phyloP scores from a whole-genome alignment of 495 filamentous ascomycete genomes.

The Clavariopsis aquatica region DNA sequence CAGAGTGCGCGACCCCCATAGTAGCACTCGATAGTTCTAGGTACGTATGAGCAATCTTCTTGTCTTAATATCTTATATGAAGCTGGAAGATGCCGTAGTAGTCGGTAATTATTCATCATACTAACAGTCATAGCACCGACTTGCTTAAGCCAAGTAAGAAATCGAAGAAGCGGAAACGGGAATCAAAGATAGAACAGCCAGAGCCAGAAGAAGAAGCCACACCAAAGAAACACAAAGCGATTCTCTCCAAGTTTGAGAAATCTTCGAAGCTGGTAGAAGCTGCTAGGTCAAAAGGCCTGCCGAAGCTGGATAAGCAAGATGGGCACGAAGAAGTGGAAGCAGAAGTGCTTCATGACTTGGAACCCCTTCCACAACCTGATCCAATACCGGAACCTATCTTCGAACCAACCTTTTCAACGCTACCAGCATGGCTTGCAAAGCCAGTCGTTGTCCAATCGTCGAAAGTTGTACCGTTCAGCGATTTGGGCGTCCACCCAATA shows the following conservation, averaged over 20 bases:
- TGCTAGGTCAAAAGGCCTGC: background rate
- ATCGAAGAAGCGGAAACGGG: constrained; percentile 32
- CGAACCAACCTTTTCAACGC: constrained; percentile 54
- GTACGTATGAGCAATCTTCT: background rate
- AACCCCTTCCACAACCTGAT: constrained; percentile 75
- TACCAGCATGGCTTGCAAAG: constrained; percentile 73
- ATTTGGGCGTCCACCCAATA: constrained; percentile 58
- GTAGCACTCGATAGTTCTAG: no score
- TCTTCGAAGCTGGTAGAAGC: constrained; percentile 35
- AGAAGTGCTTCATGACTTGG: constrained; percentile 63
- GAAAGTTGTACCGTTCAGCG: constrained; percentile 60
- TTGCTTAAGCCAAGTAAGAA: constrained; percentile 4
- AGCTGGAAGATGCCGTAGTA: background rate
- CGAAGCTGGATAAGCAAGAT: constrained; percentile 15
- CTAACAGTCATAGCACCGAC: no score
- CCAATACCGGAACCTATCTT: constrained; percentile 56
- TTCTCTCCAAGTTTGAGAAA: constrained; percentile 47
- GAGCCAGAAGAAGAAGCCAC: constrained; percentile 35
- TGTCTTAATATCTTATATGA: background rate
- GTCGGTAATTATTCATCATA: no score
- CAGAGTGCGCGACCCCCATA: background rate
- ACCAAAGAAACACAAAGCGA: constrained; percentile 41
- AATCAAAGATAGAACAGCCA: constrained; percentile 19
- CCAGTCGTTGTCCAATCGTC: constrained; percentile 65
- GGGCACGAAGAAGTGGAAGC: no score